Percentiles rank a stretch among this genome's conserved stretches.
phyloP scores from a whole-genome alignment of 805 yeast genomes.

The Geotrichum ghanense region DNA sequence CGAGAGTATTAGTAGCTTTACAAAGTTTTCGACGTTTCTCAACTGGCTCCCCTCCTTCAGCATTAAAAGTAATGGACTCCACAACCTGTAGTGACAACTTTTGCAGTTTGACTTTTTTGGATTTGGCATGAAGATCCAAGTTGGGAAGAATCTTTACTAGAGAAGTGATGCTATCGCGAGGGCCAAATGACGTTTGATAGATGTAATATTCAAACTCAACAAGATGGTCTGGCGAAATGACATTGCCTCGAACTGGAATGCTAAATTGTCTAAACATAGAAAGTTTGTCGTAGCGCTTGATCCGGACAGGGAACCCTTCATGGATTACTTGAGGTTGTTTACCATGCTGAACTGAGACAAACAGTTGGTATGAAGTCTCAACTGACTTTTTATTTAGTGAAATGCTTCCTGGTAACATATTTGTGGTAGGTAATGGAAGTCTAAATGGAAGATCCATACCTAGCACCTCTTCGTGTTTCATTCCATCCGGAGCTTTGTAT shows the following conservation, averaged over 20 bases:
- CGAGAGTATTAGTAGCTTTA: constrained; percentile 20
- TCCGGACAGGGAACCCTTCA: constrained; percentile 25
- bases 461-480: constrained; percentile 14
- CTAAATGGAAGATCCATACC: constrained; percentile 30
- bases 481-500: constrained; percentile 14
- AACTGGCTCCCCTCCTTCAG: constrained; percentile 22
- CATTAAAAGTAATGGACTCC: constrained; percentile 25
- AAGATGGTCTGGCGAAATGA: constrained; percentile 25
- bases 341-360: constrained; percentile 22
- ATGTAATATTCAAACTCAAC: constrained; percentile 24
- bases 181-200: constrained; percentile 29
- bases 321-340: constrained; percentile 13
- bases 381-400: constrained; percentile 18
- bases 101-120: constrained; percentile 27
- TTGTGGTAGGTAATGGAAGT: constrained; percentile 23
- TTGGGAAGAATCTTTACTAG: constrained; percentile 24
- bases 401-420: constrained; percentile 27
- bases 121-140: constrained; percentile 25
- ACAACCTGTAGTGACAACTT: constrained; percentile 25
- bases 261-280: constrained; percentile 28
- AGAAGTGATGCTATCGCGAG: constrained; percentile 26
- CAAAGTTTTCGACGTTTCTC: constrained; percentile 22
- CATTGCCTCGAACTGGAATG: constrained; percentile 19
- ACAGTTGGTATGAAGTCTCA: constrained; percentile 26
- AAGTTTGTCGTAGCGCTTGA: constrained; percentile 28